A percentile compares a stretch with the other conserved stretches of the same genome.
Evolutionary conservation across 2,329 filamentous ascomycete genomes (phyloP).

Genomic region (Diaporthe vexans): DNA sequence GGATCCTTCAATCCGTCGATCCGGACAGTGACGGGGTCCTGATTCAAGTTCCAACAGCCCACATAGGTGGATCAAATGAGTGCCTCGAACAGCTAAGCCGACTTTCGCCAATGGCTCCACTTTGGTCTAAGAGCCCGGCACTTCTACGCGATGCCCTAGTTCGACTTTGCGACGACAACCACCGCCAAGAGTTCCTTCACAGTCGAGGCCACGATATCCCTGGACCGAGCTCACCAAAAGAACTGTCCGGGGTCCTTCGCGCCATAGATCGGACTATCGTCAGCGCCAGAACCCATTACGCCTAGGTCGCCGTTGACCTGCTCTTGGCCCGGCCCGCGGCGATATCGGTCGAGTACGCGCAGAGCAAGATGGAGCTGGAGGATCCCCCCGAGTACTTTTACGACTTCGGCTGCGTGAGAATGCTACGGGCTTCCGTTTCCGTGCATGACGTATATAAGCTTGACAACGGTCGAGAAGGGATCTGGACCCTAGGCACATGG

Average conservation of each 20-base stretch:
- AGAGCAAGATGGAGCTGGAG: neutral
- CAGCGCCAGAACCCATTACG: slow-evolving; percentile 36
- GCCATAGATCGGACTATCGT: slow-evolving; percentile 49
- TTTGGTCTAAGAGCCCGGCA: slow-evolving; percentile 37
- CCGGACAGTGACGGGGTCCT: slow-evolving; percentile 46
- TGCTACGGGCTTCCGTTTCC: neutral
- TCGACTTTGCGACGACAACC: slow-evolving; percentile 43
- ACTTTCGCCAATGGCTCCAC: slow-evolving; percentile 23
- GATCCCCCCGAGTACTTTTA: neutral
- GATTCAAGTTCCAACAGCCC: slow-evolving; percentile 49
- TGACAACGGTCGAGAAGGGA: neutral
- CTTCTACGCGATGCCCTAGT: slow-evolving; percentile 43
- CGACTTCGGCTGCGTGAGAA: neutral
- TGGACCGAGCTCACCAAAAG: slow-evolving; percentile 46
- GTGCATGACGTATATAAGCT: slow-evolving; percentile 8
- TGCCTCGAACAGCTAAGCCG: slow-evolving; percentile 42
- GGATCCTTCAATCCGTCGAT: slow-evolving; percentile 46
- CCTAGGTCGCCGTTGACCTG: neutral
- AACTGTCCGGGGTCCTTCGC: slow-evolving; percentile 45
- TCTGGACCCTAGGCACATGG: neutral
- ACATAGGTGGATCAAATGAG: slow-evolving; percentile 41
- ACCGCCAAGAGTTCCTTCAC: slow-evolving; percentile 46
- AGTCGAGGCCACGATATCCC: slow-evolving; percentile 48
- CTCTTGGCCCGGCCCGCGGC: neutral
- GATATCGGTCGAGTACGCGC: neutral